phyloP scores from a whole-genome alignment of 495 filamentous ascomycete genomes.

The Tuber umbilicatum region DNA sequence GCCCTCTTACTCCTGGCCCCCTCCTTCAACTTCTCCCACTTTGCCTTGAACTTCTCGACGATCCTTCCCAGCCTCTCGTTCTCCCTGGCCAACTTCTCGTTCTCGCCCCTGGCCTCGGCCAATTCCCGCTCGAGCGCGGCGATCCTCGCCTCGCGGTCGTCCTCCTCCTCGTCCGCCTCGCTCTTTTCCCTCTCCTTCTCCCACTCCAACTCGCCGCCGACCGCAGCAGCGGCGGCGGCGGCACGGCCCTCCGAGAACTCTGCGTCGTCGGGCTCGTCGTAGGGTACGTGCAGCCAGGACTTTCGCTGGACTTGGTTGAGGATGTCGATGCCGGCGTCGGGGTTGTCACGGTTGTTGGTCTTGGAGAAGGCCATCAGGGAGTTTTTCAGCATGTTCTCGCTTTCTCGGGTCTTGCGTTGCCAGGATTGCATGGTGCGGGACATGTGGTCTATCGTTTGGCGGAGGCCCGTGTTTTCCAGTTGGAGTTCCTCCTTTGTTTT shows the following conservation, averaged over 20 bases:
- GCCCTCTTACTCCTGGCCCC: slow-evolving; percentile 29
- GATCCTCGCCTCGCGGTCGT: slow-evolving; percentile 8
- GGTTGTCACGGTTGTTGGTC: background rate
- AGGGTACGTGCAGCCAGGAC: slow-evolving; percentile 36
- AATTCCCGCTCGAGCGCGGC: slow-evolving; percentile 16
- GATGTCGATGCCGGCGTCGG: slow-evolving; percentile 28
- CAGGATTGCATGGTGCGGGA: slow-evolving; percentile 35
- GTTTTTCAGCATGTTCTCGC: slow-evolving; percentile 34
- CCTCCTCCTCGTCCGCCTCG: slow-evolving; percentile 15
- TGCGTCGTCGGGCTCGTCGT: slow-evolving; percentile 33
- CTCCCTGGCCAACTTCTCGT: slow-evolving; percentile 28
- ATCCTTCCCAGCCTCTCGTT: slow-evolving; percentile 28
- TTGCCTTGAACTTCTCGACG: slow-evolving; percentile 53
- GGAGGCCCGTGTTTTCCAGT: slow-evolving; percentile 36
- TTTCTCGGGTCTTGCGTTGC: slow-evolving; percentile 36
- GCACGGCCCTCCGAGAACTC: slow-evolving; percentile 21
- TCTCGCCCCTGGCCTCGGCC: slow-evolving; percentile 4
- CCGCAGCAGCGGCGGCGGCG: background rate
- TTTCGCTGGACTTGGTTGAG: slow-evolving; percentile 29
- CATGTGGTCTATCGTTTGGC: slow-evolving; percentile 37
- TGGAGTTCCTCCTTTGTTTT: slow-evolving; percentile 40
- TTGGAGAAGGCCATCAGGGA: slow-evolving; percentile 33
- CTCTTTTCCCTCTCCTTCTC: slow-evolving; percentile 12
- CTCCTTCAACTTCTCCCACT: slow-evolving; percentile 30
- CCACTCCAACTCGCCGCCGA: slow-evolving; percentile 18